These are phyloP conservation scores for Alternaria tenuissima DNA, from an alignment of 2,329 filamentous ascomycete genomes.

Conservation along the genomic window DNA sequence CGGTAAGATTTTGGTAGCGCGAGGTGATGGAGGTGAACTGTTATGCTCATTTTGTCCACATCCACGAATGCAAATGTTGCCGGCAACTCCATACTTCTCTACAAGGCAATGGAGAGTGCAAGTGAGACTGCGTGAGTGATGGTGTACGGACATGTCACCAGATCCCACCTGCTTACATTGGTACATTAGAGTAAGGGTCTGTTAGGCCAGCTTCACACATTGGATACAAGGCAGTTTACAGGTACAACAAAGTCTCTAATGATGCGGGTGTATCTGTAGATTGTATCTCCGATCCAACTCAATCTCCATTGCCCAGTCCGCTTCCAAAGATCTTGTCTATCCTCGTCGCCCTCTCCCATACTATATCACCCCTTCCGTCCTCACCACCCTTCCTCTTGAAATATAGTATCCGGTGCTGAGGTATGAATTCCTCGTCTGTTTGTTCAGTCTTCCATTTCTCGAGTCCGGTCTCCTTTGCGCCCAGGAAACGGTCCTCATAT, in stretches of 20 bases:
- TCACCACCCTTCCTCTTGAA: conserved; percentile 53
- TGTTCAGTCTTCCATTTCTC: conserved; percentile 62
- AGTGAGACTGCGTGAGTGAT: not conserved
- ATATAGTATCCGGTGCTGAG: conserved; percentile 62
- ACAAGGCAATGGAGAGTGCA: not conserved
- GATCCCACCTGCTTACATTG: not conserved
- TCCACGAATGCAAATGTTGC: not conserved
- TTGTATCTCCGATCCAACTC: not conserved
- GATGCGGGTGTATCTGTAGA: not conserved
- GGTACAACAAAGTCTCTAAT: not conserved
- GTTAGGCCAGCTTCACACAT: not conserved
- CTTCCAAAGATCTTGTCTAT: conserved; percentile 59
- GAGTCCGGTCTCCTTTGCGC: conserved; percentile 57
- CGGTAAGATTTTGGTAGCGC: not conserved
- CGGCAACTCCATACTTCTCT: not conserved
- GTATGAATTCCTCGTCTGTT: conserved; percentile 66
- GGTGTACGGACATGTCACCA: not conserved
- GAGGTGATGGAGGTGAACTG: not conserved
- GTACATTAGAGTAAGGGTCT: not conserved
- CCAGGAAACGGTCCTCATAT: conserved; percentile 63
- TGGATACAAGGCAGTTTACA: not conserved
- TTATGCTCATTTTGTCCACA: too few relatives aligned
- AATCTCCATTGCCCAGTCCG: conserved; percentile 36
- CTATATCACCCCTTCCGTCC: conserved; percentile 41
- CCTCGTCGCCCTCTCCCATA: conserved; percentile 61